Conservation (phyloP, 23 red algal genomes). For the Gracilaria domingensis region DNA sequence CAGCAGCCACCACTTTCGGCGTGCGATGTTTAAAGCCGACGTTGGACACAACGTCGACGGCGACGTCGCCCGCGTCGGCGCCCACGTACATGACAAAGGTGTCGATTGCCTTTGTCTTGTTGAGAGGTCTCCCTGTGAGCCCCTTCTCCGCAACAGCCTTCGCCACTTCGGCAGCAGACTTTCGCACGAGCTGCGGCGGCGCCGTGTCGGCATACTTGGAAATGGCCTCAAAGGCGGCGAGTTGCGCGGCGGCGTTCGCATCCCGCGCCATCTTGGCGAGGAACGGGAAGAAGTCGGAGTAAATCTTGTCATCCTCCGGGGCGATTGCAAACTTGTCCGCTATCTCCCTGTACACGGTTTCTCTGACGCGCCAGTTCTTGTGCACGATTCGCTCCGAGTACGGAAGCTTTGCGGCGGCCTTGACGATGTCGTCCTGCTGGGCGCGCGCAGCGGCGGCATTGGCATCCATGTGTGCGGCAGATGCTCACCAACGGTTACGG, state of each 20-base stretch:
- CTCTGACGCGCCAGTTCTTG: conserved; percentile 88
- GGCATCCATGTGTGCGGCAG: conserved; percentile 12
- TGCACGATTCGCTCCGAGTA: conserved; percentile 72
- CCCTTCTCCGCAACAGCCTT: conserved; percentile 86
- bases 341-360: conserved; percentile 67
- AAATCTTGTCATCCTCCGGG: conserved; percentile 63
- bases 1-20: conserved; percentile 92
- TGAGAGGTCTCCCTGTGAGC: conserved; percentile 80
- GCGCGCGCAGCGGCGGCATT: conserved; percentile 34
- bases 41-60: conserved; percentile 57
- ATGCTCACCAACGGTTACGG: conserved; percentile 22
- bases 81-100: conserved; percentile 80
- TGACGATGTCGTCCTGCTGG: conserved; percentile 67
- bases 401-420: conserved; percentile 68
- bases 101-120: conserved; percentile 80
- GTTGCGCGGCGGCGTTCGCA: conserved; percentile 93
- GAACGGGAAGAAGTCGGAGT: conserved; percentile 61
- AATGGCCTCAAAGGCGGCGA: conserved; percentile 77
- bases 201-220: conserved; percentile 66
- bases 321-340: conserved; percentile 58
- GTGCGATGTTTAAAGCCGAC: conserved; percentile 80
- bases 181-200: conserved; percentile 51
- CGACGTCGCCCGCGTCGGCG: conserved; percentile 80
- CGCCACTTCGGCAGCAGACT: conserved; percentile 70
- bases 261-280: conserved; percentile 88